These are phyloP conservation scores for Triticum turgidum DNA, from an alignment of 176 grass and related monocot genomes.

Conservation along the genomic window DNA sequence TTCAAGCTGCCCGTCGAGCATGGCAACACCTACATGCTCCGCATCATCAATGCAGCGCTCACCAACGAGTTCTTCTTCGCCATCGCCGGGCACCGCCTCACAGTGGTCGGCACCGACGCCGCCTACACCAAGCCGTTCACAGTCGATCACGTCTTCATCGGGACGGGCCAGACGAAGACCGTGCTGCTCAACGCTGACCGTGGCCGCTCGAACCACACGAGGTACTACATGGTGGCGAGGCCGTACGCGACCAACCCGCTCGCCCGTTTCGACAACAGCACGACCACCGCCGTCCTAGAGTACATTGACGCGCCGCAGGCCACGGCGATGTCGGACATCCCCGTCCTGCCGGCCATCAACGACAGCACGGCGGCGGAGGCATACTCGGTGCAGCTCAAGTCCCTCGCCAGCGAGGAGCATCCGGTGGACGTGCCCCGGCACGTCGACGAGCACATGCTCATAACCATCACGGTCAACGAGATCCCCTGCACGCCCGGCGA, in stretches of 20 bases:
- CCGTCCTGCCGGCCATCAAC: background rate
- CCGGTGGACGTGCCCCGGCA: background rate
- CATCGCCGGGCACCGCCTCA: conserved; percentile 59
- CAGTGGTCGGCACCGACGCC: conserved; percentile 53
- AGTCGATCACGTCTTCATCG: conserved; percentile 34
- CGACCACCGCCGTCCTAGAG: conserved; percentile 28
- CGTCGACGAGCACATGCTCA: conserved; percentile 42
- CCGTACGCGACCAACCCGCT: background rate
- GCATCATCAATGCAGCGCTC: conserved; percentile 62
- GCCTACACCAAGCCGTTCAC: conserved; percentile 43
- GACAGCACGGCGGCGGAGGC: conserved; percentile 15
- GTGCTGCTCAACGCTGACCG: conserved; percentile 30
- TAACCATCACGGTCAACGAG: conserved; percentile 24
- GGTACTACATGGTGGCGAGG: conserved; percentile 44
- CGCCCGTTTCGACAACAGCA: background rate
- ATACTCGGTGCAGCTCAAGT: conserved; percentile 4
- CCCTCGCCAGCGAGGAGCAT: background rate
- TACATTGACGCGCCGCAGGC: conserved; percentile 7
- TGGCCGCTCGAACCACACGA: conserved; percentile 1
- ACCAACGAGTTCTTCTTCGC: conserved; percentile 58
- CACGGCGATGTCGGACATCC: background rate
- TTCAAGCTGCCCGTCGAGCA: conserved; percentile 43
- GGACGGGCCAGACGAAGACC: conserved; percentile 43
- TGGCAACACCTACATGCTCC: conserved; percentile 64
- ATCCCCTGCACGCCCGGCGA: background rate